These are phyloP conservation scores for Jatropha podagrica DNA, from an alignment of 441 rosid species.

Conservation along the genomic window DNA sequence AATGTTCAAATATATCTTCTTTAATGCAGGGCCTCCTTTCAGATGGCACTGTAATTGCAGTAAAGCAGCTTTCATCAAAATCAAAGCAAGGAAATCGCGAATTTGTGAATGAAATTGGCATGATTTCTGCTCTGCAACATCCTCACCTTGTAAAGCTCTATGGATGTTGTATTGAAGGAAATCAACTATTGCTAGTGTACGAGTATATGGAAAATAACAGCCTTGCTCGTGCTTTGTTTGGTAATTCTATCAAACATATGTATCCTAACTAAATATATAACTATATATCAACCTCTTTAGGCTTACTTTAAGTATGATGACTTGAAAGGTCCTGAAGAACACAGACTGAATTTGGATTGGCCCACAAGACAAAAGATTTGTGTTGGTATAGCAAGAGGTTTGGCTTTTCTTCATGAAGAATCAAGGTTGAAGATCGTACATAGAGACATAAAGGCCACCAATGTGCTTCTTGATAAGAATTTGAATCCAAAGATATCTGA, in stretches of 20 bases:
- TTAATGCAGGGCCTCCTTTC: constrained; percentile 37
- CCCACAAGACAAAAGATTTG: constrained; percentile 40
- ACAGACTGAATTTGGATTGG: constrained; percentile 41
- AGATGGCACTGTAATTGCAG: constrained; percentile 49
- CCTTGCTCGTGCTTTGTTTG: constrained; percentile 51
- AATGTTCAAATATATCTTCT: background rate
- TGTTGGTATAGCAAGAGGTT: constrained; percentile 45
- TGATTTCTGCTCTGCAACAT: constrained; percentile 50
- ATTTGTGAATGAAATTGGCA: constrained; percentile 44
- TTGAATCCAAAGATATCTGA: constrained; percentile 47
- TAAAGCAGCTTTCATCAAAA: constrained; percentile 49
- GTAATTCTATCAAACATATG: constrained; percentile 24
- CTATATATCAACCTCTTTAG: background rate
- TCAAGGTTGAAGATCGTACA: constrained; percentile 56
- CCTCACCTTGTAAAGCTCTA: constrained; percentile 45
- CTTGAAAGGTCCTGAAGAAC: constrained; percentile 30
- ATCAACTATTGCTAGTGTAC: constrained; percentile 44
- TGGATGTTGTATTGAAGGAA: constrained; percentile 56
- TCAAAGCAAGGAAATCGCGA: constrained; percentile 59
- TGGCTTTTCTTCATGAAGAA: constrained; percentile 55
- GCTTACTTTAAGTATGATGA: background rate
- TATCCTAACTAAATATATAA: background rate
- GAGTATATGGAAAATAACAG: constrained; percentile 59
- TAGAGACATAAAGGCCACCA: constrained; percentile 51
- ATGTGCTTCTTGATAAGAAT: constrained; percentile 44